Evolutionary conservation across 2,329 filamentous ascomycete species (phyloP).

Genomic region (Xylariaceae sp.): DNA sequence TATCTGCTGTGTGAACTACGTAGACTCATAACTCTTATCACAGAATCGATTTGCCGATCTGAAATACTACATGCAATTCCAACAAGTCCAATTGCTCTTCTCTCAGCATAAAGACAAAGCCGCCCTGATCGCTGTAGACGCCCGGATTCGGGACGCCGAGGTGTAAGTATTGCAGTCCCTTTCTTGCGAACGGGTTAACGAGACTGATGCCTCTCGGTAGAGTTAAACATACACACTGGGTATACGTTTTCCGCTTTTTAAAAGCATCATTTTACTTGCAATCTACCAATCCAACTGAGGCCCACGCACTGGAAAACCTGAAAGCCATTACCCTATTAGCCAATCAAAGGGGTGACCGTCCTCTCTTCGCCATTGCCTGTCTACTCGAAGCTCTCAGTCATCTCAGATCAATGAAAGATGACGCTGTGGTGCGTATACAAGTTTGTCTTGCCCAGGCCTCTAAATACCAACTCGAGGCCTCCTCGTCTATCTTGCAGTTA

Average conservation of each 20-base stretch:
- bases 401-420: conserved; percentile 57
- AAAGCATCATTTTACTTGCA: conserved; percentile 65
- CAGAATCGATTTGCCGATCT: conserved; percentile 57
- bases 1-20: neutral
- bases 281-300: conserved; percentile 54
- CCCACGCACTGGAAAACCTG: conserved; percentile 62
- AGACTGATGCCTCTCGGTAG: conserved; percentile 30
- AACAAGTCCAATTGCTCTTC: conserved; percentile 59
- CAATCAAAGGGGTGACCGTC: conserved; percentile 53
- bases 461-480: conserved; percentile 62
- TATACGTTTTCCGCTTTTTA: conserved; percentile 70
- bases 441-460: conserved; percentile 67
- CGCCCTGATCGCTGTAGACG: conserved; percentile 65
- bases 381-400: conserved; percentile 65
- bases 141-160: conserved; percentile 61
- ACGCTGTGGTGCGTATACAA: conserved; percentile 65
- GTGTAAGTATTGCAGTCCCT: conserved; percentile 41
- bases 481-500: conserved; percentile 60
- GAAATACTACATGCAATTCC: conserved; percentile 72
- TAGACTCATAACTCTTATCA: conserved; percentile 24
- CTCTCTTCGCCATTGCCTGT: conserved; percentile 59
- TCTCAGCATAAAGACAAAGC: conserved; percentile 67
- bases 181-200: conserved; percentile 2
- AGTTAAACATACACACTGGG: conserved; percentile 62
- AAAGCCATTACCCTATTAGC: conserved; percentile 56